Percentiles rank a stretch among this genome's conserved stretches.
These are phyloP conservation scores for Trapa incisa DNA, from an alignment of 345 rosid species.

Conservation along the genomic window DNA sequence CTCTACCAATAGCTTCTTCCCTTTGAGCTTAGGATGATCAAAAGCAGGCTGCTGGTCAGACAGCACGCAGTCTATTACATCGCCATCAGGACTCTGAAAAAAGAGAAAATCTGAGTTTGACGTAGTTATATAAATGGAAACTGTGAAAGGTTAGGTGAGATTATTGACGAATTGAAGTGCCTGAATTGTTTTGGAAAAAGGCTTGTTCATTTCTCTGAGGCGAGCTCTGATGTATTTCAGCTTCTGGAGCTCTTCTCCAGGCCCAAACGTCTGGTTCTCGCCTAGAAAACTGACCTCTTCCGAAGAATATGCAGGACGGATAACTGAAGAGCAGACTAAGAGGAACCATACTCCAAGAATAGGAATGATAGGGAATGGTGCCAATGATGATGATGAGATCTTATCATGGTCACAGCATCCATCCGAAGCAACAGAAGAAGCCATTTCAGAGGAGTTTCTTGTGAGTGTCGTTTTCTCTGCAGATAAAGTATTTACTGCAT, in stretches of 20 bases:
- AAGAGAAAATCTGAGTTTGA: no score
- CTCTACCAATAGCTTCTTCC: slow-evolving; percentile 62
- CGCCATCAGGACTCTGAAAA: slow-evolving; percentile 88
- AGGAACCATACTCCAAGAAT: slow-evolving; percentile 28
- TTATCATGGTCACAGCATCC: no score
- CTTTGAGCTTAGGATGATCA: slow-evolving; percentile 69
- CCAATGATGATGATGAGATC: background rate
- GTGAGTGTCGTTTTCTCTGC: no score
- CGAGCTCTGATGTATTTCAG: slow-evolving; percentile 42
- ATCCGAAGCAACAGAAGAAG: background rate
- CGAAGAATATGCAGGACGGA: no score
- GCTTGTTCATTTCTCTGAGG: slow-evolving; percentile 75
- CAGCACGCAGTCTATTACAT: slow-evolving; percentile 68
- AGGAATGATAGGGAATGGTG: slow-evolving; percentile 17
- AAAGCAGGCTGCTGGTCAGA: slow-evolving; percentile 83
- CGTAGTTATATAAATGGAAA: no score
- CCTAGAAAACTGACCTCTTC: slow-evolving; percentile 12
- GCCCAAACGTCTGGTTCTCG: slow-evolving; percentile 56
- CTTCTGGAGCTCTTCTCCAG: slow-evolving; percentile 48
- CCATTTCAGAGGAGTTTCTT: background rate
- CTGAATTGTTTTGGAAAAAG: slow-evolving; percentile 57
- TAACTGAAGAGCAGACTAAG: slow-evolving; percentile 28
- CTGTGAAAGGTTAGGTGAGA: no score
- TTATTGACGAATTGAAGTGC: no score
- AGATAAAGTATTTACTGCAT: no score